Base-by-base conservation (phyloP, 331 rosid genomes). In the Pyrus hybrid region DNA sequence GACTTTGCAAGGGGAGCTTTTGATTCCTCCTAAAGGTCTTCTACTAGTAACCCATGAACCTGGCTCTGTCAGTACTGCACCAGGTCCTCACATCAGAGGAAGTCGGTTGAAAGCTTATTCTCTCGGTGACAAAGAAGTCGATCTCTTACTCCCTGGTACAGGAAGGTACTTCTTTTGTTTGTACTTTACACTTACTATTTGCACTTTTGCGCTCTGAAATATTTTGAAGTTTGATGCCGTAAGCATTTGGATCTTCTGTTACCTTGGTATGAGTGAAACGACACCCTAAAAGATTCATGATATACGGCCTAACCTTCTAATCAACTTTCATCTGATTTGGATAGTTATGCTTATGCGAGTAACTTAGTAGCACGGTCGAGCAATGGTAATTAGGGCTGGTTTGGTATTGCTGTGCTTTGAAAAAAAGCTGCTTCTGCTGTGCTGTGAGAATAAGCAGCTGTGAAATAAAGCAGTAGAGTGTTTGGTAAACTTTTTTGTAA, bases 31-130 rank as follows among this genome's bases (percentile, higher is more conserved):
- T 10, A 90, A 84, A 70, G 90, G 94, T 54, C 82, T 87, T 70
- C 8, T 72, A 25, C 77, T 93, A 49, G 96, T 93, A 61, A 82
- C 89, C 62, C 97, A 93, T 58, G 97, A 93, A 80, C 97, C 96
- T 7, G 78, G 88, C 68, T 81, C 67, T 73, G 91, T 85, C 58
- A 82, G 82, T 85, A 83, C 91, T 5, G 80, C 87, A 12, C 96
- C 93, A 37, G 96, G 94, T 75, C 87, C 97, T 47, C 96, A 93
- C 80, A 86, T 88, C 72, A 83, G 97, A 82, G 96, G 97, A 75
- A 82, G 76, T 49, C 76, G 88, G 8, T 72, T 93, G 79, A 93
- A 88, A 79, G 90, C 94, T 60, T 83, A 67, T 84, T 87, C 97
- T 72, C 80, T 88, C 61, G 97, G 96, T 67, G 89, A 90, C 80